Percentiles rank a stretch among this genome's conserved stretches.
phyloP scores from a whole-genome alignment of 768 basidiomycete genomes.

The Lactarius hatsudake region DNA sequence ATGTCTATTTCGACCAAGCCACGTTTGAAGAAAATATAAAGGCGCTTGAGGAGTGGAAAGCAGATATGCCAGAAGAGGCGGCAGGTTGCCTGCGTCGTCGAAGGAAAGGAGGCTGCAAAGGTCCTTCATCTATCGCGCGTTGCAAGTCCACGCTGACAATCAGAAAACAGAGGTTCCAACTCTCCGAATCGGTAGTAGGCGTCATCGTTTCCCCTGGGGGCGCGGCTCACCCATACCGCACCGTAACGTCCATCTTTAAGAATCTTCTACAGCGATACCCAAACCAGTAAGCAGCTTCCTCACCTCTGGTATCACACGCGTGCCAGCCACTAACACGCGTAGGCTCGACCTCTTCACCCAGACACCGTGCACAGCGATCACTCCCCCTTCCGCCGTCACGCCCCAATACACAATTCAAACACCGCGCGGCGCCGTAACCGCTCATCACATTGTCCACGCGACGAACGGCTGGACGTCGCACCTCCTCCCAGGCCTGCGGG shows the following conservation, averaged over 20 bases:
- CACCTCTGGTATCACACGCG: not conserved
- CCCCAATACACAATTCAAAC: constrained; percentile 56
- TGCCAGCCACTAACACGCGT: not conserved
- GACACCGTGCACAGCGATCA: constrained; percentile 59
- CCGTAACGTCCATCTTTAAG: constrained; percentile 57
- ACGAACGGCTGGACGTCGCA: constrained; percentile 83
- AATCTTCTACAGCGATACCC: constrained; percentile 52
- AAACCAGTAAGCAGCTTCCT: constrained; percentile 40
- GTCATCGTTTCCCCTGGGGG: constrained; percentile 55
- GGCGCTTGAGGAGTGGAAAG: constrained; percentile 44
- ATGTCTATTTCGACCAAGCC: constrained; percentile 48
- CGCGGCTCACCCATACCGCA: constrained; percentile 66
- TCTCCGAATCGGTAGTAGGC: constrained; percentile 47
- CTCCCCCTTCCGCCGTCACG: constrained; percentile 30
- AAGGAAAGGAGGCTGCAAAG: constrained; percentile 36
- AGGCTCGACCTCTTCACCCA: constrained; percentile 60
- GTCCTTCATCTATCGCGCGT: constrained; percentile 30
- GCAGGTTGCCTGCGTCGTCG: constrained; percentile 31
- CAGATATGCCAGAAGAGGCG: constrained; percentile 52
- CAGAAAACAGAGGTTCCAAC: constrained; percentile 45
- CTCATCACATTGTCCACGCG: constrained; percentile 73
- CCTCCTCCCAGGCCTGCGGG: constrained; percentile 59
- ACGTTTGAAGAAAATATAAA: constrained; percentile 45
- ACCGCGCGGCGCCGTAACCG: constrained; percentile 51
- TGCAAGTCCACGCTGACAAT: not conserved